These are phyloP conservation scores for Allium fistulosum DNA, from an alignment of 106 monocot genomes.

Conservation along the genomic window DNA sequence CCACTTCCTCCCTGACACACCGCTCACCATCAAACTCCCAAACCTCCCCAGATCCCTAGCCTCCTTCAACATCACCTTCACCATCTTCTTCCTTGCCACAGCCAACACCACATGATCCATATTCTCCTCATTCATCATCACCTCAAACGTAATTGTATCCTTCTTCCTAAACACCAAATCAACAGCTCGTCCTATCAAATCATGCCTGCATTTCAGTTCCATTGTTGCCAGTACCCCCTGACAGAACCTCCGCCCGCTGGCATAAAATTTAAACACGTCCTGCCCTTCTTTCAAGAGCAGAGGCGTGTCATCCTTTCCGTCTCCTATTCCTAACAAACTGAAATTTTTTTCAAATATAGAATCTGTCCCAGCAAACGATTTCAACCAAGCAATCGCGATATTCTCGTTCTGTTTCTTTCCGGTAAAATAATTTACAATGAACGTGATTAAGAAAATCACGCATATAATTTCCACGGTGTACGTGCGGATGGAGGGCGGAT, in stretches of 20 bases:
- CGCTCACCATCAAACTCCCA: slow-evolving; percentile 5
- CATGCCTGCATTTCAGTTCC: slow-evolving; percentile 58
- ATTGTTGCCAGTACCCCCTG: slow-evolving; percentile 78
- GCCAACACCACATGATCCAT: slow-evolving; percentile 92
- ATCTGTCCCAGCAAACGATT: slow-evolving; percentile 60
- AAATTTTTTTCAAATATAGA: slow-evolving; percentile 90
- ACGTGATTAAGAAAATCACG: slow-evolving; percentile 66
- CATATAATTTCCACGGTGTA: slow-evolving; percentile 64
- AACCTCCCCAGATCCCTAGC: slow-evolving; percentile 58
- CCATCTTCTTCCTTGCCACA: slow-evolving; percentile 76
- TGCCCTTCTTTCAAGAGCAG: slow-evolving; percentile 86
- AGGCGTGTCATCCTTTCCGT: slow-evolving; percentile 80
- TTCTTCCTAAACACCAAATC: slow-evolving; percentile 52
- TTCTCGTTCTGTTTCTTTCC: slow-evolving; percentile 76
- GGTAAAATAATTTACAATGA: slow-evolving; percentile 72
- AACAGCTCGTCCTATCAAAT: slow-evolving; percentile 55
- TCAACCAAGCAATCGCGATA: slow-evolving; percentile 75
- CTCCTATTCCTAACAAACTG: slow-evolving; percentile 81
- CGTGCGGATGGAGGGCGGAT: slow-evolving; percentile 15
- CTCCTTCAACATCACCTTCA: slow-evolving; percentile 88
- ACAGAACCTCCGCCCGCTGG: slow-evolving; percentile 86
- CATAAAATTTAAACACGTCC: slow-evolving; percentile 90
- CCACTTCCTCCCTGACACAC: slow-evolving; percentile 70
- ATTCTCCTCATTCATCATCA: slow-evolving; percentile 82
- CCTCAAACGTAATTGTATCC: slow-evolving; percentile 85